A percentile compares a stretch with the other conserved stretches of the same genome.
Conservation (phyloP, 1,284 basidiomycete genomes). For the Garcileccinum viscosum region DNA sequence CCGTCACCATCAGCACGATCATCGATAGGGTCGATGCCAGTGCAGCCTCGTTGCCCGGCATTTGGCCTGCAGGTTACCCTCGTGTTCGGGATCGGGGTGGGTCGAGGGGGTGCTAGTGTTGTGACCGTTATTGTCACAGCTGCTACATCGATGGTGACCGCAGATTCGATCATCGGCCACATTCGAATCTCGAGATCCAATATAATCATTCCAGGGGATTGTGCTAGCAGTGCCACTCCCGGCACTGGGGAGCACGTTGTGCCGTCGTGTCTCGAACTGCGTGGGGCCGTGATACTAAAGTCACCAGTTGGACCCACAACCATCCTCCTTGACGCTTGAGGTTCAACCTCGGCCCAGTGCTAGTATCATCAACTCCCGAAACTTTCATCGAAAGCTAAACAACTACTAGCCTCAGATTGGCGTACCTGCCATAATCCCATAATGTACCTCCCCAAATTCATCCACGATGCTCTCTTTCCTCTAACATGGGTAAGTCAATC, state of each 20-base stretch:
- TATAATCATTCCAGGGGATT: not conserved
- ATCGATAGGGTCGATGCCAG: not conserved
- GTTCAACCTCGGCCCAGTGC: not conserved
- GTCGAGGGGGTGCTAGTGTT: not conserved
- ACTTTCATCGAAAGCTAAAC: not conserved
- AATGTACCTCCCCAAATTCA: slow-evolving; percentile 13
- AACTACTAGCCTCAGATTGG: not conserved
- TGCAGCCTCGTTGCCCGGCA: not conserved
- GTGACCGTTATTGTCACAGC: not conserved
- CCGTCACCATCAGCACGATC: not conserved
- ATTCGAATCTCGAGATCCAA: not conserved
- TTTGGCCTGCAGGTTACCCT: not conserved
- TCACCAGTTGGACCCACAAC: not conserved
- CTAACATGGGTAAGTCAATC: slow-evolving; percentile 26
- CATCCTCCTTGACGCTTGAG: not conserved
- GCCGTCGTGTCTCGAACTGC: not conserved
- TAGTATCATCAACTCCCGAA: too few relatives aligned
- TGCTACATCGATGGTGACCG: not conserved
- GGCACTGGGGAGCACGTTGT: not conserved
- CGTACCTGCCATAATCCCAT: not conserved
- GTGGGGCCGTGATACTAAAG: not conserved
- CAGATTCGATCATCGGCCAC: too few relatives aligned
- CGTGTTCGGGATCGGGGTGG: not conserved
- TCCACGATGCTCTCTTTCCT: slow-evolving; percentile 13
- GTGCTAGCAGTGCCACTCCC: not conserved